These are phyloP conservation scores for Xylaria sp. DNA, from an alignment of 2,329 filamentous ascomycete genomes.

Conservation along the genomic window DNA sequence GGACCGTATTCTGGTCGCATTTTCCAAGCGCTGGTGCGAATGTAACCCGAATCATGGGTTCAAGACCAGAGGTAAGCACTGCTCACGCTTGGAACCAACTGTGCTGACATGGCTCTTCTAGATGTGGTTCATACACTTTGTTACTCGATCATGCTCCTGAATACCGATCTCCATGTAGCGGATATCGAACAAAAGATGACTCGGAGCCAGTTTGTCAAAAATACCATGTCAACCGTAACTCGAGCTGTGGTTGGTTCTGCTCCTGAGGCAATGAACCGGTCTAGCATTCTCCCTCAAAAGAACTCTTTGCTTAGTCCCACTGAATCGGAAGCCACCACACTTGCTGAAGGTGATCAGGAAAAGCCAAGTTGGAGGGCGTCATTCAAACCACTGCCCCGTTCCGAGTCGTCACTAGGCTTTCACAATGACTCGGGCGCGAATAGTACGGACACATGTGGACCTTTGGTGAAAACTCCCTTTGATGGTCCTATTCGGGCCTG, in stretches of 20 bases:
- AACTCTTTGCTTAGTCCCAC: constrained; percentile 45
- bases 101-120: constrained; percentile 52
- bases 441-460: constrained; percentile 70
- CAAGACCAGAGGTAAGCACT: constrained; percentile 78
- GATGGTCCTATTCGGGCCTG: constrained; percentile 80
- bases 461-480: constrained; percentile 81
- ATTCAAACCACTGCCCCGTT: constrained; percentile 62
- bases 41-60: constrained; percentile 95
- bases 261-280: constrained; percentile 71
- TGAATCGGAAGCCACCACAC: constrained; percentile 40
- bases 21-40: constrained; percentile 90
- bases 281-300: constrained; percentile 64
- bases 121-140: constrained; percentile 98
- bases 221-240: constrained; percentile 90
- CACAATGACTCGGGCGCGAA: constrained; percentile 50
- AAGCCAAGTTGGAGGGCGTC: constrained; percentile 53
- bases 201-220: constrained; percentile 91
- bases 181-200: constrained; percentile 99
- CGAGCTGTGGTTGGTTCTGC: constrained; percentile 79
- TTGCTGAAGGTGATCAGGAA: constrained; percentile 43
- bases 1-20: constrained; percentile 89
- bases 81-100: constrained; percentile 12
- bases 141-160: constrained; percentile 93
- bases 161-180: constrained; percentile 94
- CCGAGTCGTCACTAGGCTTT: constrained; percentile 56